These are phyloP conservation scores for Trichosporon sp. DNA, from an alignment of 1,284 basidiomycete genomes.

Conservation along the genomic window DNA sequence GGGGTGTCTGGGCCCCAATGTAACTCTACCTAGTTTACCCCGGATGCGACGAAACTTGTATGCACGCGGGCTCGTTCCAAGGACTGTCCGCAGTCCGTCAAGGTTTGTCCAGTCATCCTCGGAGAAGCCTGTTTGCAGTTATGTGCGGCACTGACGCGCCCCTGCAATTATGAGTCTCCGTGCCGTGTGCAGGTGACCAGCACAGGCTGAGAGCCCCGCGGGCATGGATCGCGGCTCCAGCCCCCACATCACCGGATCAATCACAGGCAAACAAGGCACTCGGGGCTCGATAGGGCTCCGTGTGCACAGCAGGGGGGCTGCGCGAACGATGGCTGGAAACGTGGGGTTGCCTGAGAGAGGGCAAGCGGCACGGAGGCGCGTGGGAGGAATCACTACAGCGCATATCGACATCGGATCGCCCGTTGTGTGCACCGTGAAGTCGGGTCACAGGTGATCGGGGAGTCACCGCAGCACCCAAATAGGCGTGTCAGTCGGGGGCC, in stretches of 20 bases:
- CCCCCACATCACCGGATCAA: constrained; percentile 1
- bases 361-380: neutral
- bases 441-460: neutral
- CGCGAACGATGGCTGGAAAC: neutral
- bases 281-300: no score
- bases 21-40: neutral
- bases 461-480: neutral
- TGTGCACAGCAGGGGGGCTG: no score
- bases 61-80: no score
- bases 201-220: no score
- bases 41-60: constrained; percentile 2
- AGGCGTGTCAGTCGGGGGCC: no score
- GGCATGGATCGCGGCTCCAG: neutral
- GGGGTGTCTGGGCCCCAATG: neutral
- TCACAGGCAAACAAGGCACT: neutral
- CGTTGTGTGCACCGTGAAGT: neutral
- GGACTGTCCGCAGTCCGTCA: no score
- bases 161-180: neutral
- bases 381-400: neutral
- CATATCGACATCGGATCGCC: neutral
- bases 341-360: neutral
- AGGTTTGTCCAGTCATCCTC: no score
- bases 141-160: no score
- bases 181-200: neutral
- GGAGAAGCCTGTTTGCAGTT: no score